Evolutionary conservation across 768 basidiomycete species (phyloP).

Genomic region (Coprinopsis sp.): DNA sequence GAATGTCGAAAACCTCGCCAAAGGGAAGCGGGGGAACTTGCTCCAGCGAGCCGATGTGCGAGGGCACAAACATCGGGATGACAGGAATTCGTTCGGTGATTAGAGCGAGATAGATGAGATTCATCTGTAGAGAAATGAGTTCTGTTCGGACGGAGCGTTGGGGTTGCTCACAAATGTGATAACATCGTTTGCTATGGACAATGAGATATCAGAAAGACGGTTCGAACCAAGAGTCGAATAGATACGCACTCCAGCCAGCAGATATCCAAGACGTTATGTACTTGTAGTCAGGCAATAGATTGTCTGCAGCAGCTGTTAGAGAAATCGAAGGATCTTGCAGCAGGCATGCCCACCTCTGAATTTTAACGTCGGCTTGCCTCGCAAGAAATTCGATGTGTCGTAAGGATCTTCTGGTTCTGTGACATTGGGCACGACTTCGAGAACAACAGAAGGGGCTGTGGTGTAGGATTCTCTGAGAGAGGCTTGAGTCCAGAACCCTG

Average conservation of each 20-base stretch:
- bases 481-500: not conserved
- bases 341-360: conserved; percentile 45
- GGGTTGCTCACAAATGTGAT: conserved; percentile 56
- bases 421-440: not conserved
- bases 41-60: conserved; percentile 40
- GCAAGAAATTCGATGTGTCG: conserved; percentile 22
- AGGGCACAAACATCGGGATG: conserved; percentile 53
- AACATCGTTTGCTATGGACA: conserved; percentile 61
- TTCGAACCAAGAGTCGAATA: conserved; percentile 1
- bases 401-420: not conserved
- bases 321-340: not conserved
- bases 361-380: conserved; percentile 49
- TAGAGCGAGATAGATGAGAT: conserved; percentile 55
- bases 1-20: conserved; percentile 57
- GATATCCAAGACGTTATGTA: conserved; percentile 74
- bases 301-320: conserved; percentile 37
- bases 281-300: conserved; percentile 52
- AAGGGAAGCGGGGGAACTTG: conserved; percentile 49
- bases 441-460: not conserved
- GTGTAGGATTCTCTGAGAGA: not conserved
- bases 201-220: conserved; percentile 10
- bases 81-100: conserved; percentile 59
- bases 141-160: not conserved
- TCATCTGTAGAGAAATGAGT: conserved; percentile 28
- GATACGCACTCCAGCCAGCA: conserved; percentile 68